Percentiles rank a stretch among this genome's conserved stretches.
Conservation (phyloP, 202 grass and related monocot species). For the Hordeum pubiflorum region DNA sequence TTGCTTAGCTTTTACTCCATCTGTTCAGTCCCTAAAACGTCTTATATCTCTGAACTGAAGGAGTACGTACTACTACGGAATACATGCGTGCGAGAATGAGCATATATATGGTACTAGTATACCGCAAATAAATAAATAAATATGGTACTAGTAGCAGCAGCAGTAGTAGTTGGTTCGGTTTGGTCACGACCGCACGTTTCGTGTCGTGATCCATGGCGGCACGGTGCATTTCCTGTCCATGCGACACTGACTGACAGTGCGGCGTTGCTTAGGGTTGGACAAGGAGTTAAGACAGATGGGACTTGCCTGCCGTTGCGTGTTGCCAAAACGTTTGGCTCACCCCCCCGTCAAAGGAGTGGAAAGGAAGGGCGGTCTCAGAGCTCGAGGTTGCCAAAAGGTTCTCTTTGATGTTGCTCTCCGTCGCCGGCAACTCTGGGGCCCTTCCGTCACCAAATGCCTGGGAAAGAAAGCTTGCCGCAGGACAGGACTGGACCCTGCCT, state of each 20-base stretch:
- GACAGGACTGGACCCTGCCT: neutral
- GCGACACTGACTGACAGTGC: neutral
- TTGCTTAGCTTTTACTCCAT: neutral
- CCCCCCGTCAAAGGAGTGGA: neutral
- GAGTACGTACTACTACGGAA: no score
- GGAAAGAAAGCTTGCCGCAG: neutral
- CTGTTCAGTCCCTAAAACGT: no score
- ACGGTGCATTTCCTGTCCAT: neutral
- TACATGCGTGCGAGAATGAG: neutral
- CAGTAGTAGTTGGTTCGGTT: neutral
- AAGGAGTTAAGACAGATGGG: conserved; percentile 10
- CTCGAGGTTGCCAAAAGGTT: neutral
- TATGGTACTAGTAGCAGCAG: no score
- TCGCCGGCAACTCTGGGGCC: neutral
- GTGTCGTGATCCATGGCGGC: no score
- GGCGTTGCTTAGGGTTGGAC: neutral
- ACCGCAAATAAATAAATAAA: no score
- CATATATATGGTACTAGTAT: no score
- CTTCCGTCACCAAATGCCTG: neutral
- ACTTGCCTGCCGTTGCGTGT: neutral
- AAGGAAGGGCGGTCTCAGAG: neutral
- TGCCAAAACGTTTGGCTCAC: neutral
- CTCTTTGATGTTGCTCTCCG: neutral
- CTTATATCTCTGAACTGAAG: no score
- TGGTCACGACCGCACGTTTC: neutral